Conservation (phyloP, 371 early-diverging fungal genomes). For the Saksenaea oblongispora region DNA sequence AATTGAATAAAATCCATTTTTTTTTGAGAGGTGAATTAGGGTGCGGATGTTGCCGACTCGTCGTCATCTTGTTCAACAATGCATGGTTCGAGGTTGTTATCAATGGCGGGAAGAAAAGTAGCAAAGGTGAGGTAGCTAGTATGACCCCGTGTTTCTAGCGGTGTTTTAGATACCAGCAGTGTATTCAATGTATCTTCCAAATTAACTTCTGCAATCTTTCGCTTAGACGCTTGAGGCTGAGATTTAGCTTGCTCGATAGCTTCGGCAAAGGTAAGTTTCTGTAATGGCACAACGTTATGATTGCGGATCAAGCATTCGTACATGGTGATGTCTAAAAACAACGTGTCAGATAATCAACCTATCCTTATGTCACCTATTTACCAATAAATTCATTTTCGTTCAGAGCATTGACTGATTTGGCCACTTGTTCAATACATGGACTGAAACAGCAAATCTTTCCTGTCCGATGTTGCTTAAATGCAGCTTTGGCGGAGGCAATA, state of each 20-base stretch:
- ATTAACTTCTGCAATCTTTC: slow-evolving; percentile 22
- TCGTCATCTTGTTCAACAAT: slow-evolving; percentile 5
- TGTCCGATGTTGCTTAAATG: slow-evolving; percentile 75
- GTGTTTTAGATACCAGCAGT: slow-evolving; percentile 43
- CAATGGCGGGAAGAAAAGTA: slow-evolving; percentile 62
- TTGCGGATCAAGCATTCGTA: slow-evolving; percentile 74
- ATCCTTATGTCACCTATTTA: slow-evolving; percentile 24
- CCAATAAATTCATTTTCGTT: slow-evolving; percentile 79
- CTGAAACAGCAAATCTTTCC: slow-evolving; percentile 92
- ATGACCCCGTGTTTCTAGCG: slow-evolving; percentile 70
- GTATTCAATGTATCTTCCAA: slow-evolving; percentile 31
- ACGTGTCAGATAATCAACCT: neutral
- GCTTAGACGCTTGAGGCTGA: slow-evolving; percentile 38
- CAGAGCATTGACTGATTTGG: slow-evolving; percentile 73
- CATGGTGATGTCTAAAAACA: slow-evolving; percentile 72
- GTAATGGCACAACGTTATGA: slow-evolving; percentile 56
- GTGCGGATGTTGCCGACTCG: neutral
- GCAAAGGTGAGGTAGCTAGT: slow-evolving; percentile 95
- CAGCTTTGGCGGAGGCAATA: slow-evolving; percentile 76
- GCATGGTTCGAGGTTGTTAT: slow-evolving; percentile 11
- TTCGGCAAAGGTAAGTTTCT: slow-evolving; percentile 51
- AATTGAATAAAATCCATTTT: neutral
- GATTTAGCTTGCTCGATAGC: slow-evolving; percentile 48
- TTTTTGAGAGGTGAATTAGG: neutral
- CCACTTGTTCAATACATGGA: slow-evolving; percentile 96